Evolutionary conservation across 2,329 filamentous ascomycete genomes (phyloP), one percentile per base, ranked within the genome.

Genomic region (Grosmannia clavigera): DNA sequence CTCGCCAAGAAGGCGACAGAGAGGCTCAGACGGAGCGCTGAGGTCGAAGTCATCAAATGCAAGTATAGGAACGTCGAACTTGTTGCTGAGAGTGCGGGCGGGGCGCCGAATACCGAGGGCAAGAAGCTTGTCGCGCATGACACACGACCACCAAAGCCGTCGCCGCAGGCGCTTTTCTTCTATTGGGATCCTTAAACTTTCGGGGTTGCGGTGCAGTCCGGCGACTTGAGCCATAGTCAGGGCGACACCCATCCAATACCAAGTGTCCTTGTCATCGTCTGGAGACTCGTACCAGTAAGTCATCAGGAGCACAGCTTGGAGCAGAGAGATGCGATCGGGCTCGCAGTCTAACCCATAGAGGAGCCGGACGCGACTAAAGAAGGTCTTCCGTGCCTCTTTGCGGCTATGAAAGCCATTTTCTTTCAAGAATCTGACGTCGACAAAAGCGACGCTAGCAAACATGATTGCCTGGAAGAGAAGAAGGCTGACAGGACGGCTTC

Each of bases 291-390:
- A 87, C 78, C 85, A 87, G 68, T 85, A 86, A 0, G 83, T 86
- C 78, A 87, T 81, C 52, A 87, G 73, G 19, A 87, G 73, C 19
- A 87, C 71, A 2, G 83, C 79, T 68, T 87, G 84, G 19, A 87
- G 82, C 7, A 87, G 72, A 1, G 81, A 81, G 56, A 86, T 82
- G 27, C 84, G 79, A 67, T 87, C 84, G n/a, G 80, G 76, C 67
- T 87, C 84, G 66, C 84, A 84, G 66, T 87, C 84, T 61, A 87
- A 85, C 66, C 86, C 84, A 68, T 87, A 87, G n/a, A 87, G 72
- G 2, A 85, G 75, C 74, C 81, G 67, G 64, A 59, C 57, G 14
- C 58, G 43, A 5, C 33, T n/a, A 40, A 71, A 87, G 67, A 86
- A 86, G 6, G 81, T 77, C 66, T 84, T 83, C 59, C 84, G 76